phyloP scores from a whole-genome alignment of 345 rosid genomes.

The Carallia brachiata region DNA sequence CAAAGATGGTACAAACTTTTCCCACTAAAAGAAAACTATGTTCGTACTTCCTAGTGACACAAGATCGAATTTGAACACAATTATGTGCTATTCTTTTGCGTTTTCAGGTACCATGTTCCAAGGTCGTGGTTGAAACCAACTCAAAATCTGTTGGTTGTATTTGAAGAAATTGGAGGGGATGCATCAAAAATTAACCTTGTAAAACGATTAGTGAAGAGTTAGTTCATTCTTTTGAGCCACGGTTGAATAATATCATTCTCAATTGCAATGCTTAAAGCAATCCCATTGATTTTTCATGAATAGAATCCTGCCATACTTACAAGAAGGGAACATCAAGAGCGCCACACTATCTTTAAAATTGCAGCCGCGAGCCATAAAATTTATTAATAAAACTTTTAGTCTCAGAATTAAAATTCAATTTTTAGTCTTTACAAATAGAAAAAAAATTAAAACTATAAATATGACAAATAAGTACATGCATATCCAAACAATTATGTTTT shows the following conservation, averaged over 20 bases:
- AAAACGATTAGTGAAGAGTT: constrained; percentile 14
- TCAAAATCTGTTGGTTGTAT: constrained; percentile 22
- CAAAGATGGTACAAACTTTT: constrained; percentile 20
- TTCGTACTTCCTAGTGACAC: not conserved
- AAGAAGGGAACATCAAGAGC: too few species aligned
- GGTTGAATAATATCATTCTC: not conserved
- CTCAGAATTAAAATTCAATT: too few species aligned
- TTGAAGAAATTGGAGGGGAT: constrained; percentile 28
- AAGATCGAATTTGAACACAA: not conserved
- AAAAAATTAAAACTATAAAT: too few species aligned
- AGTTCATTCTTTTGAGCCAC: not conserved
- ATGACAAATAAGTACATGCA: too few species aligned
- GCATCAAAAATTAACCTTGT: constrained; percentile 17
- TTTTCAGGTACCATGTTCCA: constrained; percentile 31
- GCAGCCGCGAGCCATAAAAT: too few species aligned
- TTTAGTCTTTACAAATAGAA: too few species aligned
- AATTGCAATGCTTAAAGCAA: not conserved
- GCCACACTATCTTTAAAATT: too few species aligned
- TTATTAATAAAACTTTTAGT: too few species aligned
- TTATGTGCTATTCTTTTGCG: not conserved
- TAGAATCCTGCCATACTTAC: too few species aligned
- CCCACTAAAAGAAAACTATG: not conserved
- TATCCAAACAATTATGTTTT: too few species aligned
- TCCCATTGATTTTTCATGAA: too few species aligned
- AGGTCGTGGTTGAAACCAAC: constrained; percentile 27